Evolutionary conservation across 1,139 yeast genomes (phyloP).

Genomic region (Debaryomycetaceae sp.): DNA sequence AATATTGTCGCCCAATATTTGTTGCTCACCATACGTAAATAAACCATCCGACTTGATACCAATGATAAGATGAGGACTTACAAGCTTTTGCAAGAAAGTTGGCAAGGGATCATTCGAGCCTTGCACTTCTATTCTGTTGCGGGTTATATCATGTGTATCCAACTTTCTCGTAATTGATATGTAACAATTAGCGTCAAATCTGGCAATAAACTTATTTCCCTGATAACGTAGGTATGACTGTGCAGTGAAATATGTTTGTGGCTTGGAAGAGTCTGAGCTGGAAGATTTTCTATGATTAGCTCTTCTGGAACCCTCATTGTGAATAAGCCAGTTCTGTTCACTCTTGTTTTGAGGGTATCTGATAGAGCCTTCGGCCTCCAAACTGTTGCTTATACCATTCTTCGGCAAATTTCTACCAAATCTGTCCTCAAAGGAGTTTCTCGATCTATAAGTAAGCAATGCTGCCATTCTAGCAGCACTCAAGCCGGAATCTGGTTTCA

Average conservation of each 20-base stretch:
- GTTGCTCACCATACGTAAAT: conserved; percentile 90
- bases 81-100: conserved; percentile 46
- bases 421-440: conserved; percentile 86
- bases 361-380: conserved; percentile 18
- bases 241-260: conserved; percentile 91
- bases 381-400: conserved; percentile 8
- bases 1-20: conserved; percentile 69
- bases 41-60: conserved; percentile 93
- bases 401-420: conserved; percentile 76
- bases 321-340: conserved; percentile 45
- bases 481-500: conserved; percentile 77
- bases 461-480: conserved; percentile 99
- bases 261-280: conserved; percentile 28
- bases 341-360: conserved; percentile 39
- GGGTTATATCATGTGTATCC: conserved; percentile 90
- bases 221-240: conserved; percentile 93
- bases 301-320: conserved; percentile 39
- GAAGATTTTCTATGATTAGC: conserved; percentile 9
- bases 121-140: conserved; percentile 56
- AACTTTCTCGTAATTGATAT: conserved; percentile 88
- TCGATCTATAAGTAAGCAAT: conserved; percentile 81
- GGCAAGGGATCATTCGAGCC: conserved; percentile 39
- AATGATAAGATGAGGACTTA: conserved; percentile 75
- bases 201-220: conserved; percentile 79
- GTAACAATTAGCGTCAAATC: conserved; percentile 96